phyloP scores from a whole-genome alignment of 208 protist genomes.

The Acanthamoeba royreba region DNA sequence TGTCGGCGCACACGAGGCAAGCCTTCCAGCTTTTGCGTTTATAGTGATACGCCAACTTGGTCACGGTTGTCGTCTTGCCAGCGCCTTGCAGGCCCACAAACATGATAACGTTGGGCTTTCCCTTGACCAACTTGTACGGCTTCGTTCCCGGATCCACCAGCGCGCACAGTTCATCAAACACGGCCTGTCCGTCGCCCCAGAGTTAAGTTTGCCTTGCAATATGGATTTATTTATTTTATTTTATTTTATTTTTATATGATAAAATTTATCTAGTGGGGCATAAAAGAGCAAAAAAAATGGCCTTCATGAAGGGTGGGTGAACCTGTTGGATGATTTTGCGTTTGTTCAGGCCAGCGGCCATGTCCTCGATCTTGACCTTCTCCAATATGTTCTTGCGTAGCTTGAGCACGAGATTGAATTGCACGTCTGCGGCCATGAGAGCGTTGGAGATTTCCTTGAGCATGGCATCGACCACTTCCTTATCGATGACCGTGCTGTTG shows the following conservation, averaged over 20 bases:
- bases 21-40: slow-evolving; percentile 92
- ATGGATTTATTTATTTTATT: too few species aligned
- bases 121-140: slow-evolving; percentile 94
- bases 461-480: slow-evolving; percentile 89
- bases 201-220: too few species aligned
- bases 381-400: slow-evolving; percentile 91
- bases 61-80: slow-evolving; percentile 98
- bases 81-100: slow-evolving; percentile 97
- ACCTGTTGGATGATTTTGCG: slow-evolving; percentile 91
- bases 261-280: background rate
- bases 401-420: slow-evolving; percentile 90
- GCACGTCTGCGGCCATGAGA: slow-evolving; percentile 95
- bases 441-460: slow-evolving; percentile 94
- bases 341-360: slow-evolving; percentile 94
- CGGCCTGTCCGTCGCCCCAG: slow-evolving; percentile 72
- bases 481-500: slow-evolving; percentile 47
- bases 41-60: slow-evolving; percentile 81
- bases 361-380: slow-evolving; percentile 89
- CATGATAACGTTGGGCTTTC: slow-evolving; percentile 97
- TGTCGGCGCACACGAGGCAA: slow-evolving; percentile 98
- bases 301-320: background rate
- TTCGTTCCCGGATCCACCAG: slow-evolving; percentile 95
- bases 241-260: too few species aligned
- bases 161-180: slow-evolving; percentile 93
- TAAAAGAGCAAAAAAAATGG: background rate